phyloP scores from a whole-genome alignment of 495 filamentous ascomycete species.

The Penicillium bovifimosum region DNA sequence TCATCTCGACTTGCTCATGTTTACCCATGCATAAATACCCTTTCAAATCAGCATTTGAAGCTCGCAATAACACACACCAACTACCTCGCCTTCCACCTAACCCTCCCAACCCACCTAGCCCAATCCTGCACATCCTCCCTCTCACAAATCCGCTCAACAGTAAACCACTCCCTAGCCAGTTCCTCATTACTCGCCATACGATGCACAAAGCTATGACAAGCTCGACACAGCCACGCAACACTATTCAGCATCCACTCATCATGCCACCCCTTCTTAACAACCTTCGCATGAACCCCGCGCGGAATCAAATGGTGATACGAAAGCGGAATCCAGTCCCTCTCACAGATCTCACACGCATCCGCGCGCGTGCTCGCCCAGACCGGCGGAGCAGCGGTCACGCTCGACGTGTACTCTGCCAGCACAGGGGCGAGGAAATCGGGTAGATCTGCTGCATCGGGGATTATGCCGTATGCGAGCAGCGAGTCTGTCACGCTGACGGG shows the following conservation, averaged over 20 bases:
- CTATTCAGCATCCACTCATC: constrained; percentile 66
- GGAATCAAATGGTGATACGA: constrained; percentile 87
- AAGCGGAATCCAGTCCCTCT: constrained; percentile 68
- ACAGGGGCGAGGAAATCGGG: constrained; percentile 56
- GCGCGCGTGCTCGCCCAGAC: constrained; percentile 50
- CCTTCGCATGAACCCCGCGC: constrained; percentile 69
- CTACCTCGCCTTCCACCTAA: constrained; percentile 59
- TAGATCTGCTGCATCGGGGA: constrained; percentile 39
- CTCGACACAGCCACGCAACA: constrained; percentile 85
- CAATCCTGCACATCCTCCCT: constrained; percentile 69
- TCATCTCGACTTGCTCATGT: too few species aligned
- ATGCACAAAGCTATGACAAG: constrained; percentile 86
- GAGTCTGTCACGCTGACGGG: constrained; percentile 52
- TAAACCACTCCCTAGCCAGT: constrained; percentile 68
- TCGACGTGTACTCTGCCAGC: constrained; percentile 53
- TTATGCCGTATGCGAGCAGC: constrained; percentile 55
- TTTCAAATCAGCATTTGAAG: background rate
- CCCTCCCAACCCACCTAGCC: constrained; percentile 58
- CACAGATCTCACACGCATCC: constrained; percentile 73
- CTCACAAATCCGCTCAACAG: constrained; percentile 60
- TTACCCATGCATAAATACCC: background rate
- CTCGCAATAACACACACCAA: background rate
- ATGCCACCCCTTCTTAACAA: constrained; percentile 76
- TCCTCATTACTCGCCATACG: constrained; percentile 71
- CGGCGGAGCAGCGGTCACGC: constrained; percentile 54